Evolutionary conservation across 345 rosid genomes (phyloP), one percentile per base, ranked within the genome.

Genomic region (Pugionium cornutum): DNA sequence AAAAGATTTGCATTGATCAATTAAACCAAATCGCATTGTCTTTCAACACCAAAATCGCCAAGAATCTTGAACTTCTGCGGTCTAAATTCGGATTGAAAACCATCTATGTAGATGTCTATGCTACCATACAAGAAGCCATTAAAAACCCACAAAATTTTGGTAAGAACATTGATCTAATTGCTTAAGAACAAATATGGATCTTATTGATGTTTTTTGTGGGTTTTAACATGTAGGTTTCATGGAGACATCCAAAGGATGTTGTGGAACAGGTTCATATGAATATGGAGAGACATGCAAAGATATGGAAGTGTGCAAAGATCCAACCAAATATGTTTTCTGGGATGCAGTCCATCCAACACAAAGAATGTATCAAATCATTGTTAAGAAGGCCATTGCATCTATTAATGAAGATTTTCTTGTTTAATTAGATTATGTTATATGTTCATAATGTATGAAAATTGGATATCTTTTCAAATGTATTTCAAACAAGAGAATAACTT

Each of bases 341-440:
- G 98, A 89, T 50, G 88, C 95, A 0, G 95, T 87, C 33, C 96
- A 92, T 64, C 98, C 95, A 7, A 83, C 92, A 0, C 77, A 92
- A 61, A 85, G 69, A 59, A 85, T 86, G 90, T 92, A 92, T 55
- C 77, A 78, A 69, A 80, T 89, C 58, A 46, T 92, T 25, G 89
- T 89, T 8, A 67, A 55, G 8, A 68, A 75, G 29, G 86, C 85
- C 37, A 11, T 89, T 7, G 57, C 69, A 47, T 69, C 88, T 9
- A 52, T 88, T 18, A 10, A 10, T 27, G 59, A 61, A 51, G 69
- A 75, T 10, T 68, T 75, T 52, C 74, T 75, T 53, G 60, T 43
- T 46, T 74, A 62, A 30, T 37, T 37, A 36, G 1, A 36, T 36
- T 3, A 3, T 36, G 4, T 35, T 56, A 26, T 40, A 11, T 55